These are phyloP conservation scores for Amylostereum areolatum DNA, from an alignment of 1,284 basidiomycete species.

Conservation along the genomic window DNA sequence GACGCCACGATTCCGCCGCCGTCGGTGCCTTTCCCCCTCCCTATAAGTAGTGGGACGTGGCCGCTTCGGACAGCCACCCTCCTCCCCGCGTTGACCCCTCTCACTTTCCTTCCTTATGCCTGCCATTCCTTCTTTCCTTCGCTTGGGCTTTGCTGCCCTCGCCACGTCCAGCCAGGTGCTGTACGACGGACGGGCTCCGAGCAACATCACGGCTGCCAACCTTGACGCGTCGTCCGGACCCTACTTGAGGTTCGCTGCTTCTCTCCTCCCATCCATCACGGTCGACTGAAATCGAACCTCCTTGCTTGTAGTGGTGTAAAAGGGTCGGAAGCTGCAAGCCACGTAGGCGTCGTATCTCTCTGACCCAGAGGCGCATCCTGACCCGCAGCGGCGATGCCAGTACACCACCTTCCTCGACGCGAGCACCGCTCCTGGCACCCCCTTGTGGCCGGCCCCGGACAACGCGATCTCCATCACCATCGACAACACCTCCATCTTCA, in stretches of 20 bases:
- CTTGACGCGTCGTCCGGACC: conserved; percentile 42
- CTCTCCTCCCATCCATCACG: not conserved
- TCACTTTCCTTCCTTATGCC: too few relatives aligned
- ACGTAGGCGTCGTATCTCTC: conserved; percentile 27
- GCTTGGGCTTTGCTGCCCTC: conserved; percentile 7
- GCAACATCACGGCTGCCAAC: conserved; percentile 32
- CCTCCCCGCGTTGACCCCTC: too few relatives aligned
- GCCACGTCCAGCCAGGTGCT: conserved; percentile 31
- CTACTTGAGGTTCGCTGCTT: conserved; percentile 41
- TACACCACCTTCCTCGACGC: conserved; percentile 41
- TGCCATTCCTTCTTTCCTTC: too few relatives aligned
- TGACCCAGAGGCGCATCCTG: not conserved
- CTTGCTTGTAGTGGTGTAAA: conserved; percentile 38
- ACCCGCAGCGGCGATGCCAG: conserved; percentile 20
- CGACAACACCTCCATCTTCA: conserved; percentile 53
- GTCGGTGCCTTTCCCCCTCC: too few relatives aligned
- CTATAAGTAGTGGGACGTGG: too few relatives aligned
- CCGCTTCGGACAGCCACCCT: too few relatives aligned
- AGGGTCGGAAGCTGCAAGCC: conserved; percentile 39
- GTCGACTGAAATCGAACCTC: not conserved
- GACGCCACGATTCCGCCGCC: too few relatives aligned
- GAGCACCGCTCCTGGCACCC: conserved; percentile 34
- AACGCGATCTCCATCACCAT: conserved; percentile 46
- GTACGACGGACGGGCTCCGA: conserved; percentile 49
- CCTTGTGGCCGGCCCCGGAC: conserved; percentile 44